These are phyloP conservation scores for Acacia melanoxylon DNA, from an alignment of 306 rosid species.

Conservation along the genomic window DNA sequence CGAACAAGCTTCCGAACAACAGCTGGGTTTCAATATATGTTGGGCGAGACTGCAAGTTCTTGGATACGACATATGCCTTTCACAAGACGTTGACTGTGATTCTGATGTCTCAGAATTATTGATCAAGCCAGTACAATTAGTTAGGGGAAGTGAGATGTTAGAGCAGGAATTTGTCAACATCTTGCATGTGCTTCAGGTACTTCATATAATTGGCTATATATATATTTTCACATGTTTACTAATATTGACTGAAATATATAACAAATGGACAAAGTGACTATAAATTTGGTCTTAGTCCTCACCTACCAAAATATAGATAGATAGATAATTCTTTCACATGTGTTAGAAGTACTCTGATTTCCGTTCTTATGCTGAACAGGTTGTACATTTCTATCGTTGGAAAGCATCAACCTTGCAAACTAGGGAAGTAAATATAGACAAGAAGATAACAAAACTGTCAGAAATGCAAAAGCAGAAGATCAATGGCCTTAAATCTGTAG, in stretches of 20 bases:
- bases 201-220: conserved; percentile 10
- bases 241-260: conserved; percentile 4
- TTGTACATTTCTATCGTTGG: conserved; percentile 70
- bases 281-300: conserved; percentile 17
- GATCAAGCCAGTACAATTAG: conserved; percentile 53
- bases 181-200: conserved; percentile 96
- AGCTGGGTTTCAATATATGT: conserved; percentile 74
- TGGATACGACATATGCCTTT: conserved; percentile 60
- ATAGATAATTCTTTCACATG: too few relatives aligned
- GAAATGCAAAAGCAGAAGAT: conserved; percentile 42
- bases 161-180: conserved; percentile 62
- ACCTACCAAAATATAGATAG: neutral
- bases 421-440: conserved; percentile 24
- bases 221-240: neutral
- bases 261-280: conserved; percentile 1
- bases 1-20: conserved; percentile 46
- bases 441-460: conserved; percentile 42
- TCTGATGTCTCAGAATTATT: conserved; percentile 55
- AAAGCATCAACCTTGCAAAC: conserved; percentile 45
- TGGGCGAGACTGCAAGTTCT: conserved; percentile 79
- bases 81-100: conserved; percentile 37
- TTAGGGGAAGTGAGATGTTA: conserved; percentile 56
- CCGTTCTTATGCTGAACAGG: conserved; percentile 44
- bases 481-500: conserved; percentile 43
- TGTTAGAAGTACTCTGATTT: neutral